Evolutionary conservation across 2,329 filamentous ascomycete species (phyloP).

Genomic region (Aspergillus candidus): DNA sequence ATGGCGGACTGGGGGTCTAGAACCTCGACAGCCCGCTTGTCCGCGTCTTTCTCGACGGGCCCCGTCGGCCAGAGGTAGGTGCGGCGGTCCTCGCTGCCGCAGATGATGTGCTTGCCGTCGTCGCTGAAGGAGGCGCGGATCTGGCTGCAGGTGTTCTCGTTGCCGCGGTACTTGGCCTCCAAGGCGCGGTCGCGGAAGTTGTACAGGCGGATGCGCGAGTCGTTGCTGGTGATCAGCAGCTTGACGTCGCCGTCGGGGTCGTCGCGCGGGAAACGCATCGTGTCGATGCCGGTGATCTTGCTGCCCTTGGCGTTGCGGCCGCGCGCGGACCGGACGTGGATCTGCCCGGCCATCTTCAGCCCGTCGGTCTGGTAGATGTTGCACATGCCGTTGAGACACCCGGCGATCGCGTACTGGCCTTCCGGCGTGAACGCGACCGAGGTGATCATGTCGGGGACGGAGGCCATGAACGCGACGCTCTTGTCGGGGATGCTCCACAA

Average conservation of each 20-base stretch:
- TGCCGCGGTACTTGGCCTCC: conserved; percentile 84
- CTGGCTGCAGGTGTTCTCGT: conserved; percentile 84
- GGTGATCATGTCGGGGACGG: conserved; percentile 81
- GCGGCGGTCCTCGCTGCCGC: conserved; percentile 85
- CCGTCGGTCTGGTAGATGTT: conserved; percentile 91
- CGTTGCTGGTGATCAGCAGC: conserved; percentile 86
- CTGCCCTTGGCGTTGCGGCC: conserved; percentile 93
- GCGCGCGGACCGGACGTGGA: conserved; percentile 86
- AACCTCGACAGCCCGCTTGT: conserved; percentile 77
- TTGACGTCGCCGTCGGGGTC: conserved; percentile 64
- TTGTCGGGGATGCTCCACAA: conserved; percentile 98
- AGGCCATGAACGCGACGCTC: conserved; percentile 73
- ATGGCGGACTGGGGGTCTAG: conserved; percentile 87
- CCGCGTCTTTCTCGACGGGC: conserved; percentile 59
- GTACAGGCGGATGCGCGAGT: conserved; percentile 86
- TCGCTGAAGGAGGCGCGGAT: conserved; percentile 87
- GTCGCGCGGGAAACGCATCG: conserved; percentile 55
- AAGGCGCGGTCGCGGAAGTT: conserved; percentile 77
- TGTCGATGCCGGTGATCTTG: conserved; percentile 93
- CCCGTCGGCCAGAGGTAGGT: conserved; percentile 84
- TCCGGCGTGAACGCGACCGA: conserved; percentile 91
- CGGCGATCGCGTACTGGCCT: conserved; percentile 82
- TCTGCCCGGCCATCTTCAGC: conserved; percentile 73
- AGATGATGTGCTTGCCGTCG: conserved; percentile 78
- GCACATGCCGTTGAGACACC: conserved; percentile 76